Evolutionary conservation across 148 eudicot genomes (phyloP).

Genomic region (Mesembryanthemum crystallinum): DNA sequence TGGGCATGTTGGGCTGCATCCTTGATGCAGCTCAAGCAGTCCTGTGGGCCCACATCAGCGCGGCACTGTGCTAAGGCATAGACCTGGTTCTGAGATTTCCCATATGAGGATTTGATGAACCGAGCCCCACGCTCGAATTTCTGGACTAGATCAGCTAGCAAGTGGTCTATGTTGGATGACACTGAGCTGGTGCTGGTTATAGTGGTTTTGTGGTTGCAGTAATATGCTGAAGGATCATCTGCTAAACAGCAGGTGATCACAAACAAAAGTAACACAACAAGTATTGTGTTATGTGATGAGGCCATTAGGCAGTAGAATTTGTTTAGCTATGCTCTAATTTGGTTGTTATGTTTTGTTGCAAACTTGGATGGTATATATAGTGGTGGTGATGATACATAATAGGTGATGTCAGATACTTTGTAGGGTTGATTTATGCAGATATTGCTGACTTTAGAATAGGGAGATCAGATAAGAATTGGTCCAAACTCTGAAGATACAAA

Average conservation of each 20-base stretch:
- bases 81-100: conserved; percentile 31
- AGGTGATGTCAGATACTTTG: neutral
- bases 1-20: conserved; percentile 46
- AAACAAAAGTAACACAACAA: conserved; percentile 22
- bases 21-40: conserved; percentile 63
- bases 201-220: conserved; percentile 40
- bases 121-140: conserved; percentile 40
- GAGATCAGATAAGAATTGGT: no score
- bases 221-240: conserved; percentile 38
- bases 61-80: conserved; percentile 87
- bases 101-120: conserved; percentile 48
- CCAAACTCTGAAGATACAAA: no score
- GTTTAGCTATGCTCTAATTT: neutral
- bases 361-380: conserved; percentile 8
- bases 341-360: neutral
- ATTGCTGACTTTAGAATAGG: neutral
- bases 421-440: neutral
- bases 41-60: conserved; percentile 53
- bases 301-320: conserved; percentile 6
- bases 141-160: conserved; percentile 40
- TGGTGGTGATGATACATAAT: neutral
- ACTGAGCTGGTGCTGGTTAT: conserved; percentile 23
- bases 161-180: conserved; percentile 45
- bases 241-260: conserved; percentile 21
- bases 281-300: no score